Conservation (phyloP, 2,329 filamentous ascomycete species). For the Trichophyton verrucosum region DNA sequence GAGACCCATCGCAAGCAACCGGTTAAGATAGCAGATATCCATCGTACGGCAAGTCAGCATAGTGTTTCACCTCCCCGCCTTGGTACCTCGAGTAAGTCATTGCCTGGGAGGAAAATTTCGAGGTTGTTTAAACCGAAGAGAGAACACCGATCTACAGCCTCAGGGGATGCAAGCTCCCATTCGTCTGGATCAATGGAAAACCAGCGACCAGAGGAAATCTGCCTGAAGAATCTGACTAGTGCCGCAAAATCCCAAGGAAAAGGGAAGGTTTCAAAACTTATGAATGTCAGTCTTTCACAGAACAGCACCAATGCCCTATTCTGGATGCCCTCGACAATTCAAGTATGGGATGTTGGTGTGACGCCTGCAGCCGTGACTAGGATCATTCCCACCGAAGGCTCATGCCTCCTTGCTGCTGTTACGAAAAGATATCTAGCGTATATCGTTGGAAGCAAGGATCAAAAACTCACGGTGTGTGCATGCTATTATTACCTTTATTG, state of each 20-base stretch:
- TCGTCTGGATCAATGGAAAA: constrained; percentile 25
- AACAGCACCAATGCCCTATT: constrained; percentile 30
- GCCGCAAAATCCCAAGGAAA: constrained; percentile 19
- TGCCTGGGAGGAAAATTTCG: not conserved
- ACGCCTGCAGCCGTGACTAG: constrained; percentile 26
- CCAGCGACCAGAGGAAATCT: constrained; percentile 31
- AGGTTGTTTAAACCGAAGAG: not conserved
- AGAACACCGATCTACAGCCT: constrained; percentile 5
- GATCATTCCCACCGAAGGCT: constrained; percentile 27
- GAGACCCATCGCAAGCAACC: not conserved
- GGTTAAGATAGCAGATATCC: not conserved
- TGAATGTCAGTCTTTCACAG: constrained; percentile 27
- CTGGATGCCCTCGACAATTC: constrained; percentile 29
- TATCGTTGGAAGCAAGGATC: constrained; percentile 31
- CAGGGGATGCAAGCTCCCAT: constrained; percentile 27
- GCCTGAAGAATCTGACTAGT: constrained; percentile 21
- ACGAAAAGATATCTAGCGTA: constrained; percentile 29
- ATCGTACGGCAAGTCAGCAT: not conserved
- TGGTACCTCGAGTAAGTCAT: not conserved
- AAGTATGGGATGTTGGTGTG: constrained; percentile 30
- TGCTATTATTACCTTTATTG: not conserved
- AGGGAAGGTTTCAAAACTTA: constrained; percentile 22
- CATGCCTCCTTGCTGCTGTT: constrained; percentile 29
- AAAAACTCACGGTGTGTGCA: constrained; percentile 29
- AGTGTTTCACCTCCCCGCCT: not conserved